Evolutionary conservation across 148 eudicot species (phyloP), one percentile per base, ranked within the genome.

Genomic region (Rhododendron mucronatum): DNA sequence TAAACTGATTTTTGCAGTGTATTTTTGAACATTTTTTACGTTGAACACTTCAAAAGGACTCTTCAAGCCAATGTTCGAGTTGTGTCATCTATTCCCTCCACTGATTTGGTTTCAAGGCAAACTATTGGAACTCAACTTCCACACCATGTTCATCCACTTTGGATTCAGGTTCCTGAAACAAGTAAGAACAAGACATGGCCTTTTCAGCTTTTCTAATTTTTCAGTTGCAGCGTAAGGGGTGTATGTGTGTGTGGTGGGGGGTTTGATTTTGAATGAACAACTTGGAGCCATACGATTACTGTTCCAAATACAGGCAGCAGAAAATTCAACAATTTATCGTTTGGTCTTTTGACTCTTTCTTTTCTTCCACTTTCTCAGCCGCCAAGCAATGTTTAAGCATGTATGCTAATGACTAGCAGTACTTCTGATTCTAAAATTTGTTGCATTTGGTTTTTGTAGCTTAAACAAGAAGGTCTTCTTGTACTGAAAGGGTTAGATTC

Each of bases 401-500:
- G 0, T 23, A 61, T 15, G 61, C 10, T 18, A 61, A 21, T 6
- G 5, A 23, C 47, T 45, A 45, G 9, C 47, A 45, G 47, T 45
- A 53, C 57, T n/a, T 81, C 44, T 81, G 6, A 35, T 28, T 15
- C 20, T 76, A 44, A 44, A 20, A 65, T 37, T 30, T 3, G 18
- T 11, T 57, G n/a, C 21, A 33, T 81, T 71, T 69, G 78, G 35
- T 47, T 87, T 6, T 51, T 89, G 89, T 88, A 95, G 97, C 87
- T 94, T 26, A 90, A 90, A 80, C 91, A 91, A 90, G 93, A 94
- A 86, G 98, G 98, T 8, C 41, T 93, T 13, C 92, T 95, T 35
- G 93, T 95, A 67, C 89, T 95, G 37, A 93, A 94, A 91, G 98
- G 95, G 47, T 83, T 94, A 80, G 96, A 94, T 86, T 95, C 96